Evolutionary conservation across 148 eudicot species (phyloP).

Genomic region (Simmondsia chinensis): DNA sequence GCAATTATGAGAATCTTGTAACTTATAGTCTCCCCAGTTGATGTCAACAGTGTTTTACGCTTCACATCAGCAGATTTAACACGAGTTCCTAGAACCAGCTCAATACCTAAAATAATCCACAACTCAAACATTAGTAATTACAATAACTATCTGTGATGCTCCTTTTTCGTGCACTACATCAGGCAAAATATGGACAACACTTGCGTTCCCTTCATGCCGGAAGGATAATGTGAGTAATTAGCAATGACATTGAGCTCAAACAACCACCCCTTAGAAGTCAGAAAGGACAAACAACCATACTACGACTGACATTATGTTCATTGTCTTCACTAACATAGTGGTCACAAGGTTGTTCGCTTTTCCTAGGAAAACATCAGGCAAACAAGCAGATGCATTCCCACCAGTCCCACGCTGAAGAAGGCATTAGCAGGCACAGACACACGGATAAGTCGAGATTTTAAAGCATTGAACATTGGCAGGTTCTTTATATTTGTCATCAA

Average conservation of each 20-base stretch:
- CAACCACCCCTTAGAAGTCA: not conserved
- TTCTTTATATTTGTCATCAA: no score
- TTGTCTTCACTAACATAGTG: no score
- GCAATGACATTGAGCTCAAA: not conserved
- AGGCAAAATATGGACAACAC: not conserved
- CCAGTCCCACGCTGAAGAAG: no score
- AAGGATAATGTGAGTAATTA: not conserved
- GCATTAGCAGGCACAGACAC: no score
- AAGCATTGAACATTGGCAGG: no score
- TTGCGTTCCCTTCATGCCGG: not conserved
- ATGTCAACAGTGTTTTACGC: slow-evolving; percentile 77
- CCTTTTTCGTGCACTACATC: not conserved
- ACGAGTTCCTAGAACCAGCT: slow-evolving; percentile 86
- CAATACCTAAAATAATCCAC: slow-evolving; percentile 63
- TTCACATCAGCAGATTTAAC: slow-evolving; percentile 91
- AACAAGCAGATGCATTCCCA: no score
- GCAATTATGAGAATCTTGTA: slow-evolving; percentile 88
- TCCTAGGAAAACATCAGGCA: no score
- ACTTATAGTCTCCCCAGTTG: slow-evolving; percentile 96
- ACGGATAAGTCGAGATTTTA: no score
- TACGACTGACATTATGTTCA: no score
- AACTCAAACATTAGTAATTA: slow-evolving; percentile 4
- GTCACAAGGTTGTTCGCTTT: no score
- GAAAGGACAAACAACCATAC: no score
- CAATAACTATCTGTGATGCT: slow-evolving; percentile 4